These are phyloP conservation scores for Lanmaoa pseudosensibilis DNA, from an alignment of 768 basidiomycete species.

Conservation along the genomic window DNA sequence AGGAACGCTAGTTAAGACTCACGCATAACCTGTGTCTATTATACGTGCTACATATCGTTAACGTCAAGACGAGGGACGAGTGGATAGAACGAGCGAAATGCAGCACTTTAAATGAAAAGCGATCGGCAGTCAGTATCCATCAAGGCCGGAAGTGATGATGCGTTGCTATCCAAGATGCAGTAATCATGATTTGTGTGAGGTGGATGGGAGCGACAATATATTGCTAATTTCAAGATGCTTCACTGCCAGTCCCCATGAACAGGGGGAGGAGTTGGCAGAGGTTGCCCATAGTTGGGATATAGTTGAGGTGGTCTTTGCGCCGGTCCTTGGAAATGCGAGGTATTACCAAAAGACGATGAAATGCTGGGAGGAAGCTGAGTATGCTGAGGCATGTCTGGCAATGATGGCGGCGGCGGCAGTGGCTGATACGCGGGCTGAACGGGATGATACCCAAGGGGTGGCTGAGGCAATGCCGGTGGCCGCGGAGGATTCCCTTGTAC, in stretches of 20 bases:
- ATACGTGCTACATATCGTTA: constrained; percentile 13
- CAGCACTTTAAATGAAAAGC: constrained; percentile 20
- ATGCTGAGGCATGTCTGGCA: constrained; percentile 32
- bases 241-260: constrained; percentile 30
- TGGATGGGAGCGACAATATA: constrained; percentile 16
- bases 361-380: constrained; percentile 25
- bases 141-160: constrained; percentile 1
- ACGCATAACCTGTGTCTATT: constrained; percentile 7
- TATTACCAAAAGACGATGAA: constrained; percentile 23
- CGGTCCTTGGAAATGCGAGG: constrained; percentile 40
- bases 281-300: constrained; percentile 33
- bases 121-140: background rate
- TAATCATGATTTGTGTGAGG: constrained; percentile 12
- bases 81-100: constrained; percentile 11
- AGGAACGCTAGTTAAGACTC: constrained; percentile 8
- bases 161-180: constrained; percentile 13
- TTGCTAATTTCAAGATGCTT: constrained; percentile 17
- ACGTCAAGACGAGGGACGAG: background rate
- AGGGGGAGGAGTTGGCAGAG: constrained; percentile 26
- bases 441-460: constrained; percentile 45
- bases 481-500: constrained; percentile 34
- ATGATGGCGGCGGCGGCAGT: constrained; percentile 36
- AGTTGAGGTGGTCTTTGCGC: constrained; percentile 42
- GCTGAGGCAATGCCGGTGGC: constrained; percentile 52
- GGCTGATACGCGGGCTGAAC: constrained; percentile 41